phyloP scores from a whole-genome alignment of 352 stramenopile species.

The Globisporangium abappressorium region DNA sequence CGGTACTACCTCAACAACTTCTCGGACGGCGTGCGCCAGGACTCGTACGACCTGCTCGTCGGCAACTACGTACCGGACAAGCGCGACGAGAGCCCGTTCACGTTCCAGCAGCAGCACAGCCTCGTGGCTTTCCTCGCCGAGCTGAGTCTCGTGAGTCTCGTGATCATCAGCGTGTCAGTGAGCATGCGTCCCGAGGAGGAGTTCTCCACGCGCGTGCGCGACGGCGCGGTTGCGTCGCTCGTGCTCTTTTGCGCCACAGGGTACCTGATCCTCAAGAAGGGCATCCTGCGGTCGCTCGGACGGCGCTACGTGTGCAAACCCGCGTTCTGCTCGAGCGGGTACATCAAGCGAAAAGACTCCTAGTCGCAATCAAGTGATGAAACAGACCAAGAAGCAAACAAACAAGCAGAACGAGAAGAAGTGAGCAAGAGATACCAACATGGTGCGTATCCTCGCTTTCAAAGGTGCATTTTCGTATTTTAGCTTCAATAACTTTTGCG shows the following conservation, averaged over 20 bases:
- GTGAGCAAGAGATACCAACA: too few species aligned
- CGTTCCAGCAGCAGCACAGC: conserved; percentile 83
- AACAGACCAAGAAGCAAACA: neutral
- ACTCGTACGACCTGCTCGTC: conserved; percentile 91
- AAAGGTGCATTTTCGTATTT: too few species aligned
- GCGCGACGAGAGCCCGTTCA: conserved; percentile 76
- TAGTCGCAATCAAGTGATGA: conserved; percentile 8
- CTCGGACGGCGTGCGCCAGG: conserved; percentile 89
- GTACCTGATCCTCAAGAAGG: conserved; percentile 83
- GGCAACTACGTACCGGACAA: conserved; percentile 73
- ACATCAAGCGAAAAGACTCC: conserved; percentile 74
- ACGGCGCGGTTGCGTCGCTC: conserved; percentile 54
- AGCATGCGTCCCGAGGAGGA: conserved; percentile 59
- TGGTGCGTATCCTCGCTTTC: too few species aligned
- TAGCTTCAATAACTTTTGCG: too few species aligned
- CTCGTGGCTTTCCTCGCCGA: conserved; percentile 63
- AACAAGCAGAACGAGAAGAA: neutral
- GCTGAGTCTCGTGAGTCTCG: conserved; percentile 36
- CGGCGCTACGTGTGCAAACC: conserved; percentile 85
- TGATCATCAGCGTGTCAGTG: conserved; percentile 63
- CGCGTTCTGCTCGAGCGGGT: conserved; percentile 81
- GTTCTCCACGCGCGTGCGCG: conserved; percentile 52
- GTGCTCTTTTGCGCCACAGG: conserved; percentile 44
- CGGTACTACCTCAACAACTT: conserved; percentile 98
- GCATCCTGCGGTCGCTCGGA: conserved; percentile 71